Evolutionary conservation across 73 alveolate species (phyloP), one percentile per base, ranked within the genome.

Genomic region (Durusdinium trenchii): DNA sequence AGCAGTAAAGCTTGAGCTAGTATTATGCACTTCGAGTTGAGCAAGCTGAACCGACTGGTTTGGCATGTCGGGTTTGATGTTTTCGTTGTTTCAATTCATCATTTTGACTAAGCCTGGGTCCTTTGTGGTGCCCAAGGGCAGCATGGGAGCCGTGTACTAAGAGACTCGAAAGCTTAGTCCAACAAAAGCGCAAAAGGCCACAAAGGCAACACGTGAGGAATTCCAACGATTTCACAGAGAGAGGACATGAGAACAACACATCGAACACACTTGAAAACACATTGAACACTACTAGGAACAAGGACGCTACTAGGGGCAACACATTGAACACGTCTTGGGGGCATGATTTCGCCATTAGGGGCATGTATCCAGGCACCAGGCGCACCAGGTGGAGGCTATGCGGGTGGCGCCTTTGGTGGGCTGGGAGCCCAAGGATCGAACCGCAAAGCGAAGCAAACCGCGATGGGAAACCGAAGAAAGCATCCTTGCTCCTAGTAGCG

Each of bases 111-210:
- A 47, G 93, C 75, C 93, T 83, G 71, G 93, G n/a, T 83, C 73
- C 93, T 50, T 50, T n/a, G 38, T 35, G 91, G 30, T 81, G 93
- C 75, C 93, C 12, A 83, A 83, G 93, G 93, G 93, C n/a, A 61
- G 51, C 40, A 50, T 50, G 93, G 93, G 75, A 12, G 93, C n/a
- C 75, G 1, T 43, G 89, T 26, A 32, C 89, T 43, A 3, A 51
- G 73, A 50, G 69, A 14, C 52, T 12, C 52, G 6, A 32, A 30
- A 73, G 51, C 14, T 73, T n/a, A 35, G 51, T 18, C n/a, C n/a
- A n/a, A n/a, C n/a, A n/a, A n/a, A n/a, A n/a, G n/a, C n/a, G n/a
- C n/a, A n/a, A n/a, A n/a, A n/a, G n/a, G n/a, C n/a, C n/a, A n/a
- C n/a, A n/a, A n/a, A n/a, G n/a, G n/a, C n/a, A n/a, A n/a, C n/a